Evolutionary conservation across 2,329 filamentous ascomycete genomes (phyloP).

Genomic region (Colletotrichum siamense): DNA sequence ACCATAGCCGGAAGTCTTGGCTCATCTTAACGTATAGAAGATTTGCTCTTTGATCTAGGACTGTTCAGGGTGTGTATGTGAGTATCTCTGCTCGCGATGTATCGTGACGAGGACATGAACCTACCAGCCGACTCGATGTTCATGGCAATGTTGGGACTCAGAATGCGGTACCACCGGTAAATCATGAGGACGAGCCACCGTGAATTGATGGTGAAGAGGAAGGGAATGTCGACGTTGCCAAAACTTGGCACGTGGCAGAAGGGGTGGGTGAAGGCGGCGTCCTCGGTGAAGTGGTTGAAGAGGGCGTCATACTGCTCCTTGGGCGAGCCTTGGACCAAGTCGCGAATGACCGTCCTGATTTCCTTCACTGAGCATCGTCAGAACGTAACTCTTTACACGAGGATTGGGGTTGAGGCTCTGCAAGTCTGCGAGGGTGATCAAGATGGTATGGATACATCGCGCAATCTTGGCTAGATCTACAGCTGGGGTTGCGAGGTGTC

Average conservation of each 20-base stretch:
- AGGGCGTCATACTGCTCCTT: constrained; percentile 69
- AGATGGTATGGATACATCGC: background rate
- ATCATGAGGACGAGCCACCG: constrained; percentile 71
- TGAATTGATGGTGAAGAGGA: constrained; percentile 57
- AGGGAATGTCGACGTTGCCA: constrained; percentile 42
- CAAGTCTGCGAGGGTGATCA: background rate
- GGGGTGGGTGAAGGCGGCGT: constrained; percentile 79
- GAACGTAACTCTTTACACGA: background rate
- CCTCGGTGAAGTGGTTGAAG: constrained; percentile 73
- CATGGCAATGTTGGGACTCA: constrained; percentile 76
- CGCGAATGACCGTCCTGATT: constrained; percentile 69
- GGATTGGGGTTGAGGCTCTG: background rate
- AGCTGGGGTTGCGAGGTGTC: background rate
- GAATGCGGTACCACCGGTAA: constrained; percentile 84
- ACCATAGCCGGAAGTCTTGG: constrained; percentile 80
- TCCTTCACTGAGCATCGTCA: constrained; percentile 51
- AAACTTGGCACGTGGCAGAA: constrained; percentile 74
- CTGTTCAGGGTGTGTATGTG: background rate
- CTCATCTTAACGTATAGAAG: constrained; percentile 76
- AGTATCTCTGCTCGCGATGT: background rate
- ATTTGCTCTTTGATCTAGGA: constrained; percentile 24
- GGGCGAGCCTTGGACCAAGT: constrained; percentile 71
- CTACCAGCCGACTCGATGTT: constrained; percentile 64
- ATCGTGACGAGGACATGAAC: constrained; percentile 12
- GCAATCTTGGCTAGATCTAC: background rate